Evolutionary conservation across 208 protist genomes (phyloP).

Genomic region (Trypanosoma theileri): DNA sequence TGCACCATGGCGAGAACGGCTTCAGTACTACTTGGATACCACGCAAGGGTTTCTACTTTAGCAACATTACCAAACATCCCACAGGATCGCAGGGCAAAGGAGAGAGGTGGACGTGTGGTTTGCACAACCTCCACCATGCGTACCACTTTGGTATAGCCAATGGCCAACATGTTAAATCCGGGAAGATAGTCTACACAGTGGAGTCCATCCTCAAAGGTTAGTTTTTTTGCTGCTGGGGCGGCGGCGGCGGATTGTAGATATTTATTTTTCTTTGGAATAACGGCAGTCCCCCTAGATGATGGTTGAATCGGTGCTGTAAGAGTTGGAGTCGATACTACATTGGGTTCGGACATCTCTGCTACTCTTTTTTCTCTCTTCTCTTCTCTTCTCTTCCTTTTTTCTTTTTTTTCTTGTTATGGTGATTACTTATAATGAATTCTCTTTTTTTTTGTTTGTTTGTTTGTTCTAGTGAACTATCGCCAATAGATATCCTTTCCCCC

Average conservation of each 20-base stretch:
- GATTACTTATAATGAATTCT: too few relatives aligned
- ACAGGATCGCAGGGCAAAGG: constrained; percentile 52
- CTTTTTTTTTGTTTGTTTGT: too few relatives aligned
- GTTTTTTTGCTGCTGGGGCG: neutral
- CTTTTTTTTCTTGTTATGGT: too few relatives aligned
- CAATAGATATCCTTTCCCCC: too few relatives aligned
- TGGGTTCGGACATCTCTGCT: neutral
- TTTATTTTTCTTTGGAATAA: constrained; percentile 9
- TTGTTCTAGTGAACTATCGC: too few relatives aligned
- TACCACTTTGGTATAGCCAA: constrained; percentile 72
- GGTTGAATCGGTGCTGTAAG: neutral
- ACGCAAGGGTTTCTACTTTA: constrained; percentile 72
- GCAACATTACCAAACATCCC: constrained; percentile 60
- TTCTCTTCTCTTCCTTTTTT: too few relatives aligned
- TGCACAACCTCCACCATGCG: constrained; percentile 69
- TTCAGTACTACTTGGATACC: constrained; percentile 71
- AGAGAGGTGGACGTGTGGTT: constrained; percentile 5
- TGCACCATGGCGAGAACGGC: constrained; percentile 82
- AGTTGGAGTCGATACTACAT: neutral
- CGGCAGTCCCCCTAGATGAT: neutral
- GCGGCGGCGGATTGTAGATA: neutral
- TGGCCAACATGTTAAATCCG: constrained; percentile 60
- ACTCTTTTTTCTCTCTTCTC: neutral
- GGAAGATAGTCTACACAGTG: constrained; percentile 69
- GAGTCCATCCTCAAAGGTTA: constrained; percentile 54